Evolutionary conservation across 2,329 filamentous ascomycete species (phyloP).

Genomic region (Allantophomopsis cytisporea): DNA sequence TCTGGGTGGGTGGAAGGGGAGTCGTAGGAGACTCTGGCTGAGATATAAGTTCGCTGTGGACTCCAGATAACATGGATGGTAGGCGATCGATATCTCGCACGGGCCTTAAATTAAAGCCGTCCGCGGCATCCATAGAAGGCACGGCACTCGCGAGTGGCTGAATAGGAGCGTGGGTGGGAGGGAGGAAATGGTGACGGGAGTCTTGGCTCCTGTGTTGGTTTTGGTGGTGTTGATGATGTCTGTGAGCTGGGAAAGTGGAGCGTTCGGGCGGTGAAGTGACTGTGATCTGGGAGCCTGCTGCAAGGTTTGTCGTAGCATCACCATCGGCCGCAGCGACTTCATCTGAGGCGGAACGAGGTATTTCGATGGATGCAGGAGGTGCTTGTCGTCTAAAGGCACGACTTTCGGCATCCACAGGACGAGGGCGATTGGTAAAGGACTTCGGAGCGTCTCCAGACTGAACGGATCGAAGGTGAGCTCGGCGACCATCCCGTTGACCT

Average conservation of each 20-base stretch:
- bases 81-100: conserved; percentile 73
- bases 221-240: conserved; percentile 36
- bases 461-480: conserved; percentile 17
- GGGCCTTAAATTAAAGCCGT: conserved; percentile 62
- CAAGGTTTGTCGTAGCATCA: conserved; percentile 38
- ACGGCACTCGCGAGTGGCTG: conserved; percentile 57
- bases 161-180: conserved; percentile 35
- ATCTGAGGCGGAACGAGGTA: conserved; percentile 33
- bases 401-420: conserved; percentile 41
- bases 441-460: conserved; percentile 11
- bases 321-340: conserved; percentile 38
- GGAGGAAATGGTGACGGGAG: conserved; percentile 31
- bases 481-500: conserved; percentile 18
- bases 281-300: conserved; percentile 30
- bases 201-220: conserved; percentile 38
- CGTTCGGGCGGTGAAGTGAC: conserved; percentile 60
- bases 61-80: conserved; percentile 64
- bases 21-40: conserved; percentile 88
- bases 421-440: conserved; percentile 37
- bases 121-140: conserved; percentile 52
- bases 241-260: conserved; percentile 44
- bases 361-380: conserved; percentile 74
- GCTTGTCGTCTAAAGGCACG: conserved; percentile 61
- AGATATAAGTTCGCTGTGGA: conserved; percentile 60
- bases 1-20: conserved; percentile 56